phyloP scores from a whole-genome alignment of 2,329 filamentous ascomycete genomes.

The Colletotrichum navitas region DNA sequence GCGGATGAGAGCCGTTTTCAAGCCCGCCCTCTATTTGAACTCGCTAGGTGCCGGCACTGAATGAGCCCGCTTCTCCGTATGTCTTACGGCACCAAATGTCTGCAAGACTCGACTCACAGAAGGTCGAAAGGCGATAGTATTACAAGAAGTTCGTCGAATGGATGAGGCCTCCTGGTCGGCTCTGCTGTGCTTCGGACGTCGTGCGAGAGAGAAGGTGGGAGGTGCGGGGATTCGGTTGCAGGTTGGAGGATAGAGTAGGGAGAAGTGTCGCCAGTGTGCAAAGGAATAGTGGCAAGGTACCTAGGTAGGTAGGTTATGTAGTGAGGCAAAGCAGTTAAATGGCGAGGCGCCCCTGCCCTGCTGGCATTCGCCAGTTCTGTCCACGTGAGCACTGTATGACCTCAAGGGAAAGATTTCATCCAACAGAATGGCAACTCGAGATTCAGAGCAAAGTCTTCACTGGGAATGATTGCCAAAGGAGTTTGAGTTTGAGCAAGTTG shows the following conservation, averaged over 20 bases:
- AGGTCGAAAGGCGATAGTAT: not conserved
- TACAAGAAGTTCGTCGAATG: too few species aligned
- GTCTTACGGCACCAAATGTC: not conserved
- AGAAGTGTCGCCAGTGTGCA: not conserved
- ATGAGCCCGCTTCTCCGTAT: not conserved
- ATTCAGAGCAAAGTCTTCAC: not conserved
- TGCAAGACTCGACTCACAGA: not conserved
- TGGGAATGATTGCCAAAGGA: not conserved
- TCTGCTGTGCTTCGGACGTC: not conserved
- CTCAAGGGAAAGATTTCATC: not conserved
- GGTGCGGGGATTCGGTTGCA: slow-evolving; percentile 4
- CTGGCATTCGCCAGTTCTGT: not conserved
- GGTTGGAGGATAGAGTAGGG: not conserved
- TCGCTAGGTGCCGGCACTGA: not conserved
- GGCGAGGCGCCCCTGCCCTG: not conserved
- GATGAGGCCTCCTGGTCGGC: not conserved
- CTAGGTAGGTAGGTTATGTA: not conserved
- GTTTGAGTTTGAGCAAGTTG: not conserved
- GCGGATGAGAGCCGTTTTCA: too few species aligned
- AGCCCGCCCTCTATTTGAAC: not conserved
- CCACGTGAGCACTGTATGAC: not conserved
- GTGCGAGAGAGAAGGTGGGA: not conserved
- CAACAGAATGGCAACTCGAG: not conserved
- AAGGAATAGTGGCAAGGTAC: not conserved
- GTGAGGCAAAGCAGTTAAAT: not conserved